Evolutionary conservation across 202 grass and related monocot genomes (phyloP), one percentile per base, ranked within the genome.

Genomic region (Schoenoplectus tabernaemontani): DNA sequence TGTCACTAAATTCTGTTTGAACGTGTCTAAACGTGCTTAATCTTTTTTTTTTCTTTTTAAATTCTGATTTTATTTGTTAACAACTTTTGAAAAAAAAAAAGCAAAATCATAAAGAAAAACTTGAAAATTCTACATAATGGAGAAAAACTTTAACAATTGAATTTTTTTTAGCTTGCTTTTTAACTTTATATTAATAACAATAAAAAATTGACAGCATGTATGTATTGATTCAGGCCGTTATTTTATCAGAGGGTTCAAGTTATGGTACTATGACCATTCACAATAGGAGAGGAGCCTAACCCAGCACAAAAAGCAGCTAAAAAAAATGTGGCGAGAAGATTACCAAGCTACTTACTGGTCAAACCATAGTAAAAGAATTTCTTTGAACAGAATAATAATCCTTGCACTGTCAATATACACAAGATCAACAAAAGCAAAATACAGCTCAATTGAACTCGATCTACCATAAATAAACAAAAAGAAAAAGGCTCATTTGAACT

Each of bases 401-500:
- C 46, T 75, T 75, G 47, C 47, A 75, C 46, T 75, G 70, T 75
- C 28, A 75, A 75, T 78, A 78, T 59, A 78, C 76, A 78, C 28
- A 17, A 13, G 51, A 60, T 34, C 19, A 78, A 60, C 37, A 78
- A 39, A 9, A 41, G 23, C 76, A 78, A 78, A 78, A 60, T 78
- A 78, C 38, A 61, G 48, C 76, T 37, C 51, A 61, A 78, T 61
- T 1, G 24, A 9, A 79, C 36, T 79, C 13, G 19, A 15, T 62
- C 34, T 62, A 43, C 56, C 54, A 42, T 62, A 46, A 79, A 79
- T 61, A 24, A 78, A 33, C 54, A 30, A 79, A 79, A 62, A 61
- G 16, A 64, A 62, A 51, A 64, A 42, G 26, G 24, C 22, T 42
- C 76, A 78, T 41, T 57, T 38, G 7, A 54, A 78, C 34, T 77